phyloP scores from a whole-genome alignment of 768 basidiomycete genomes.

The Amanita jacksonii region DNA sequence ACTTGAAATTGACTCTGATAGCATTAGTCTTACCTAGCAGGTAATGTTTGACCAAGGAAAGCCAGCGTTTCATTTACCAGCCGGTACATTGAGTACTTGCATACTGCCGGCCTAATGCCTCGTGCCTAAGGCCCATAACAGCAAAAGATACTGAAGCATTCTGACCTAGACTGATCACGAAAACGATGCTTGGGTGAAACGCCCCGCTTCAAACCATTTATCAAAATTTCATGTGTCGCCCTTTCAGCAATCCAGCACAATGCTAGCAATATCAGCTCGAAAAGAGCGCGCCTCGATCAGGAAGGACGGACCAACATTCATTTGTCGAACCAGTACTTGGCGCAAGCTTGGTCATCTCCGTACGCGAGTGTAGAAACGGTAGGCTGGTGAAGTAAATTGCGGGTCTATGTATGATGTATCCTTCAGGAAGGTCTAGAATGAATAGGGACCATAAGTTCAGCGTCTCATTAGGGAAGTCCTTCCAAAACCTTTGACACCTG shows the following conservation, averaged over 20 bases:
- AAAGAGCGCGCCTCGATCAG: neutral
- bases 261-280: conserved; percentile 30
- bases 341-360: conserved; percentile 18
- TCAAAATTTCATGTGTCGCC: conserved; percentile 49
- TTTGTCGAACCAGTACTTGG: conserved; percentile 44
- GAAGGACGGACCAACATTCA: conserved; percentile 42
- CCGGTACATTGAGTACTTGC: conserved; percentile 4
- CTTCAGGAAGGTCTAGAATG: conserved; percentile 32
- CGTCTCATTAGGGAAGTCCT: neutral
- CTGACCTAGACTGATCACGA: conserved; percentile 51
- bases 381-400: conserved; percentile 47
- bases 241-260: conserved; percentile 61
- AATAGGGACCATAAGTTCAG: neutral
- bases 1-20: neutral
- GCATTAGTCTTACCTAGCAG: neutral
- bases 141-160: no score
- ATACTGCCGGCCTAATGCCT: conserved; percentile 2
- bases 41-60: neutral
- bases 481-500: conserved; percentile 28
- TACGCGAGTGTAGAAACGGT: conserved; percentile 51
- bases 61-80: neutral
- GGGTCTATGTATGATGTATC: conserved; percentile 43
- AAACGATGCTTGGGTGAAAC: conserved; percentile 63
- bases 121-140: neutral
- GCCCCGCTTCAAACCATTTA: conserved; percentile 74